Base-by-base conservation (phyloP, 352 stramenopile genomes). In the Globisporangium perplexum region DNA sequence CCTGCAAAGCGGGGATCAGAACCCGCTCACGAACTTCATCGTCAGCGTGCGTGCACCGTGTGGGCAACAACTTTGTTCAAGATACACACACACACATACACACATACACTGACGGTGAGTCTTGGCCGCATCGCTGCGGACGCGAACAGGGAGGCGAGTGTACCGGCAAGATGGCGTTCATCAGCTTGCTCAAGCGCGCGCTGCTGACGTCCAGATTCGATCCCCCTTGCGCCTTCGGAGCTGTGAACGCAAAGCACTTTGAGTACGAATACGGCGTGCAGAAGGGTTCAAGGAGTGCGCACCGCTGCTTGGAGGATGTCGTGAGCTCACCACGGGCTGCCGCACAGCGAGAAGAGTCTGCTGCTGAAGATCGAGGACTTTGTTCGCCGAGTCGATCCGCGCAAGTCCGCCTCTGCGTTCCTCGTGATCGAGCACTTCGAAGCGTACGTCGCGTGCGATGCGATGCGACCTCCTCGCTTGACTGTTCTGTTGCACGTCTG, bases 401-500 rank as follows among this genome's bases (percentile, higher is more conserved):
- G 60, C 26, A 69, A 68, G 18, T 20, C 43, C 8, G 55, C 62
- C 0, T 55, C 53, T 4, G 60, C 59, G 1, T 88, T 74, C 44
- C 22, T 91, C 12, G 64, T 73, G 22, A 64, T 91, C 41, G 74
- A 89, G 22, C 69, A 69, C 36, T 87, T 86, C 28, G 73, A 88
- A 60, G 60, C 48, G 80, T 91, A 47, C 8, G 28, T 0, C 6
- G 18, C 77, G n/a, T 18, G 1, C 8, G 39, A 4, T 26, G 24
- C 14, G 20, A 24, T 6, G 28, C 47, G 3, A 24, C 47, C 50
- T 14, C 2, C 18, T 47, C 18, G 5, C 4, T 45, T 11, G 4
- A 15, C 11, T 6, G 23, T 11, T 7, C 23, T 50, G 14, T 17
- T 12, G 18, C 20, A n/a, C 42, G 11, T 7, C n/a, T 36, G 17